These are phyloP conservation scores for Xylariaceae sp. DNA, from an alignment of 2,329 filamentous ascomycete species.

Conservation along the genomic window DNA sequence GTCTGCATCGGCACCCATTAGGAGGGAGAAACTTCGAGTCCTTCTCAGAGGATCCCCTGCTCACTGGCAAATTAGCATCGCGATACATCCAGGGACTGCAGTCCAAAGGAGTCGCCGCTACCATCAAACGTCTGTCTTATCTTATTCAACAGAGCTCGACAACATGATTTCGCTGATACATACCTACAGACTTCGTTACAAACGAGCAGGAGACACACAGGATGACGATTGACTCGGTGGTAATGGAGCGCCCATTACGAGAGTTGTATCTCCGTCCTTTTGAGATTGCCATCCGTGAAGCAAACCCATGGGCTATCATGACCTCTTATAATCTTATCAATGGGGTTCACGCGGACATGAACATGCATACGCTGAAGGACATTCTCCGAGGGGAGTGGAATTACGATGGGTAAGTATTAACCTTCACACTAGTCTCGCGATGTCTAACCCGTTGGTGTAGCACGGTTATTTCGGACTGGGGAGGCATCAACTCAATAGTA, in stretches of 20 bases:
- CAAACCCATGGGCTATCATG: constrained; percentile 68
- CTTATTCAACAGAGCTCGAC: not conserved
- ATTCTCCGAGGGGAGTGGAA: constrained; percentile 59
- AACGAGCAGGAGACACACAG: constrained; percentile 48
- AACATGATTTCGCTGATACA: constrained; percentile 7
- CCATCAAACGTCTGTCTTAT: constrained; percentile 63
- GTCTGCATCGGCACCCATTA: constrained; percentile 76
- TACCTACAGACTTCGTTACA: constrained; percentile 16
- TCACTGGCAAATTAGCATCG: constrained; percentile 70
- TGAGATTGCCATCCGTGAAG: constrained; percentile 66
- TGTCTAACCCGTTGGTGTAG: constrained; percentile 32
- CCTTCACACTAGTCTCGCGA: not conserved
- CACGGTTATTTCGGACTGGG: constrained; percentile 57
- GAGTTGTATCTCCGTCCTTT: constrained; percentile 74
- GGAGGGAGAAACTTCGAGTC: constrained; percentile 87
- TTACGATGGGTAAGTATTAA: constrained; percentile 50
- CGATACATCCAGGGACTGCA: constrained; percentile 71
- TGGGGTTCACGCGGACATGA: constrained; percentile 57
- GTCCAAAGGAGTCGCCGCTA: constrained; percentile 68
- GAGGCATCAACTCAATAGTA: constrained; percentile 52
- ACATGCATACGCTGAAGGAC: constrained; percentile 49
- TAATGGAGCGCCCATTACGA: constrained; percentile 61
- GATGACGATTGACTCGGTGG: constrained; percentile 59
- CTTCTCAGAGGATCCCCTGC: constrained; percentile 75
- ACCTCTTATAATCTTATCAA: constrained; percentile 66